Base-by-base conservation (phyloP, 176 grass and related monocot species). In the Avena sativa region DNA sequence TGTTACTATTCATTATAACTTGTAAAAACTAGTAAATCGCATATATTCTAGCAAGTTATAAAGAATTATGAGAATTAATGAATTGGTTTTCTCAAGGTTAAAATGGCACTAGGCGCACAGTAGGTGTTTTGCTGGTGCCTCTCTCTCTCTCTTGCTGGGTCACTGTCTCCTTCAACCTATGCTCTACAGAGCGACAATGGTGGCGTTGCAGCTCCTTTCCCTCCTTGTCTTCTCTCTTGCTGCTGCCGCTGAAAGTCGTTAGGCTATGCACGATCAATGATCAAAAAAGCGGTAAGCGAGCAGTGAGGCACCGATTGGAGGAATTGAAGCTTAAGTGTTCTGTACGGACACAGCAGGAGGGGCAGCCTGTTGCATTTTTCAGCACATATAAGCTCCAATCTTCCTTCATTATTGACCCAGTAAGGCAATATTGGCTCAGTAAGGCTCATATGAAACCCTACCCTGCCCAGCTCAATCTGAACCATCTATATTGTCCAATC, bases 21-120 rank as follows among this genome's bases (percentile, higher is more conserved):
- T 61, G 34, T 32, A 71, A 12, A 48, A 82, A 69, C 11, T 13
- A 21, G 53, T 74, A 46, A 66, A 44, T 62, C 73, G 52, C 34
- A 83, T 82, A 25, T 57, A 10, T 43, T 78, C 6, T 48, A 28
- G 21, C n/a, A 61, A 79, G 74, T 58, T 79, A 32, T n/a, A 8
- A 87, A 1, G 21, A 53, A 4, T 68, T 56, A 10, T 7, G 8
- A 16, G 13, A 72, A 73, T 71, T 51, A 71, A 59, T 79, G 70
- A 72, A 57, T 17, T 26, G 34, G 21, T 38, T 48, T 67, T 74
- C 19, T 72, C 40, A 72, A 72, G 70, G 20, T 72, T 21, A 23
- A 72, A 72, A 72, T 47, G 40, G 4, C 20, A 47, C 40, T 12
- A 47, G n/a, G 60, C 10, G 21, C n/a, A 46, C 44, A 23, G 2